These are phyloP conservation scores for Mallotus japonicus DNA, from an alignment of 441 rosid species.

Conservation along the genomic window DNA sequence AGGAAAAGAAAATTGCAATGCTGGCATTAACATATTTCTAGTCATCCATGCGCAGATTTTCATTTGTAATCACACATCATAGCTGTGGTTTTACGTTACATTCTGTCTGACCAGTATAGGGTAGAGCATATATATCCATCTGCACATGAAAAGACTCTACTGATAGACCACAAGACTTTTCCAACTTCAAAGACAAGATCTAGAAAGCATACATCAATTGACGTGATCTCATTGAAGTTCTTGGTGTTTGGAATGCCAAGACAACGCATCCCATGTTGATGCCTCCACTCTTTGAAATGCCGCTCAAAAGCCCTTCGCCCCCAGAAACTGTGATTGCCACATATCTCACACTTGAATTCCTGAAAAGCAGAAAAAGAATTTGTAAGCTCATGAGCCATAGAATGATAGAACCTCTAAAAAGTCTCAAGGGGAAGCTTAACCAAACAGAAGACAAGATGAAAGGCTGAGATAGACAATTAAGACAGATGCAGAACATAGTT, in stretches of 20 bases:
- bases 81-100: neutral
- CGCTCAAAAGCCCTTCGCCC: slow-evolving; percentile 98
- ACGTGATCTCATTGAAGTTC: slow-evolving; percentile 96
- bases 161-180: neutral
- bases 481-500: neutral
- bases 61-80: neutral
- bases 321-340: slow-evolving; percentile 97
- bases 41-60: neutral
- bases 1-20: no score
- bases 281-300: slow-evolving; percentile 98
- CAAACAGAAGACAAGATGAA: neutral
- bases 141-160: neutral
- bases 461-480: neutral
- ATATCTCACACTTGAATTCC: slow-evolving; percentile 98
- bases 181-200: neutral
- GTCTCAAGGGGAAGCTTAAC: neutral
- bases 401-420: neutral
- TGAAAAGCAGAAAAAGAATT: slow-evolving; percentile 27
- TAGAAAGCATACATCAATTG: slow-evolving; percentile 56
- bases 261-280: slow-evolving; percentile 99
- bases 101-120: no score
- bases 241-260: slow-evolving; percentile 98
- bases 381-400: neutral
- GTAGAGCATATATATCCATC: no score
- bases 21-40: no score